Base-by-base conservation (phyloP, 331 rosid species). In the Stylosanthes scabra region DNA sequence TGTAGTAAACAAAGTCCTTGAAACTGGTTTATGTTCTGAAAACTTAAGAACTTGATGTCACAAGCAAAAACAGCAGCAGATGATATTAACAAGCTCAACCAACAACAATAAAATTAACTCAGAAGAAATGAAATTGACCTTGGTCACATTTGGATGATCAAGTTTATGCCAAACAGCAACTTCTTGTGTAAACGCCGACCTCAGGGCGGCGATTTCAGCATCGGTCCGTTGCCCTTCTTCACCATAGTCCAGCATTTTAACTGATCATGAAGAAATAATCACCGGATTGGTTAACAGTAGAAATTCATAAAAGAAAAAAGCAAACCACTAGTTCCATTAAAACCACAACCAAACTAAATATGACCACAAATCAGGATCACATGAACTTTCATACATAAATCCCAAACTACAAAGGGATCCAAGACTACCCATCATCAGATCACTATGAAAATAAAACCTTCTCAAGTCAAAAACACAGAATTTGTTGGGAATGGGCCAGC, bases 141-240 rank as follows among this genome's bases (percentile, higher is more conserved):
- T 93, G 0, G 98, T 93, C 79, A 93, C 96, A 84, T 90, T 90
- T 44, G 97, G 97, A 78, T 93, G 98, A 29, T 88, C 90, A 39
- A 93, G 97, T 84, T 87, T 93, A 90, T 93, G 98, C 98, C 98
- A 93, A 60, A 93, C 98, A 66, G 86, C 97, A 78, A 93, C 97
- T 90, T 93, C 98, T 80, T 93, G 97, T 5, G 80, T 85, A 75
- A 93, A 93, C 7, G 97, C 93, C 0, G 98, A 79, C 83, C 98
- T 84, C 59, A 93, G 85, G 59, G 97, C 73, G 78, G 88, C 77
- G 68, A 90, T 84, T 87, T 93, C 98, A 75, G 93, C 86, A 16
- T 93, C 98, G 1, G 97, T 81, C 82, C 97, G 82, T 74, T 88
- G 90, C 66, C 98, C 97, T 80, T 93, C 98, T 87, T 93, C 98